A percentile compares a stretch with the other conserved stretches of the same genome.
phyloP scores from a whole-genome alignment of 2,329 filamentous ascomycete genomes.

The Phialemoniopsis sp. region DNA sequence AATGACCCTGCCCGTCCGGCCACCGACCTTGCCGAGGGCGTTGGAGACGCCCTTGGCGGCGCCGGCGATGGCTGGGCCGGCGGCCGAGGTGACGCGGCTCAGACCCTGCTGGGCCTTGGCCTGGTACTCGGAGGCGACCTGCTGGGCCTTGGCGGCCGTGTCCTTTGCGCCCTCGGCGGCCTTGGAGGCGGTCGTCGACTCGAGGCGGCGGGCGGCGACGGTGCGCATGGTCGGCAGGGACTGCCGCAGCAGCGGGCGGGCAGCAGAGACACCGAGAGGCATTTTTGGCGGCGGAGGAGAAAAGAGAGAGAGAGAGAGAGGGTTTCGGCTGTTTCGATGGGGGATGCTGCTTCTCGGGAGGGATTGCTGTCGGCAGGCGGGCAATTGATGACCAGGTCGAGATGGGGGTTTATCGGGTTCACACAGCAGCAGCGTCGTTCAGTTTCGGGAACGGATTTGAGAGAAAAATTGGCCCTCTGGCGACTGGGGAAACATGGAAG shows the following conservation, averaged over 20 bases:
- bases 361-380: too few relatives aligned
- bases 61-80: slow-evolving; percentile 71
- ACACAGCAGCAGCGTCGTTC: too few relatives aligned
- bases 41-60: slow-evolving; percentile 64
- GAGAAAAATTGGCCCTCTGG: slow-evolving; percentile 13
- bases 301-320: slow-evolving; percentile 3
- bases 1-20: slow-evolving; percentile 75
- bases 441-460: slow-evolving; percentile 8
- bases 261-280: slow-evolving; percentile 12
- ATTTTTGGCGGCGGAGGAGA: slow-evolving; percentile 11
- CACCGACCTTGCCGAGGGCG: slow-evolving; percentile 73
- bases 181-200: slow-evolving; percentile 49
- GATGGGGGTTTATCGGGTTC: slow-evolving; percentile 10
- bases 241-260: slow-evolving; percentile 41
- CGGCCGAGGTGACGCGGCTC: slow-evolving; percentile 74
- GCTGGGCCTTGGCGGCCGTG: slow-evolving; percentile 34
- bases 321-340: slow-evolving; percentile 6
- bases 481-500: slow-evolving; percentile 10
- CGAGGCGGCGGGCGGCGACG: slow-evolving; percentile 51
- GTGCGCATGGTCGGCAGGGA: slow-evolving; percentile 31
- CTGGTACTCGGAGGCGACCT: slow-evolving; percentile 39
- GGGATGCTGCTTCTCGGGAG: slow-evolving; percentile 8
- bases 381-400: too few relatives aligned
- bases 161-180: slow-evolving; percentile 34
- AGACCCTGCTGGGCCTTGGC: slow-evolving; percentile 78